These are phyloP conservation scores for Carex pumila DNA, from an alignment of 176 grass and related monocot species.

Conservation along the genomic window DNA sequence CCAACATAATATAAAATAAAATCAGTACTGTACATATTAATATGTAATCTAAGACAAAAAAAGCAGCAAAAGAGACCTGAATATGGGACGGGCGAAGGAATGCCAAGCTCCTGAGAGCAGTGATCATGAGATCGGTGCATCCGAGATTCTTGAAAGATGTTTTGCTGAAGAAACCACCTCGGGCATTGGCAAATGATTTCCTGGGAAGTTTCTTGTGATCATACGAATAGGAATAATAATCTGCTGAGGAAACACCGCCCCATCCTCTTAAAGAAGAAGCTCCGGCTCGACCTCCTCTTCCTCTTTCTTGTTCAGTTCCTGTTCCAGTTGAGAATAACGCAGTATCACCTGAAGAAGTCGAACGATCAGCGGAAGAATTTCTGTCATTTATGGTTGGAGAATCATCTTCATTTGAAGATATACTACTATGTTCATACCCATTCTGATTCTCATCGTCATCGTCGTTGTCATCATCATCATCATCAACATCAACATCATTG, in stretches of 20 bases:
- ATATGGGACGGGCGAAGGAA: constrained; percentile 83
- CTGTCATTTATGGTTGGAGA: background rate
- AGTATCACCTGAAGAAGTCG: background rate
- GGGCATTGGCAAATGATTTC: constrained; percentile 28
- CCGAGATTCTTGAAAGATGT: constrained; percentile 63
- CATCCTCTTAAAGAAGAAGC: constrained; percentile 33
- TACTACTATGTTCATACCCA: background rate
- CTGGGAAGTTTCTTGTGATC: constrained; percentile 9
- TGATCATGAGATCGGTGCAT: constrained; percentile 50
- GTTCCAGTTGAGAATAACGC: background rate
- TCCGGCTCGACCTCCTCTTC: background rate
- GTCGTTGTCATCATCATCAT: too few relatives aligned
- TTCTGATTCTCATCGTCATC: background rate
- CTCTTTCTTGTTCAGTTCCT: background rate
- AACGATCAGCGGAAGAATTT: background rate
- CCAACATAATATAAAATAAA: background rate
- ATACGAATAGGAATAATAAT: constrained; percentile 17
- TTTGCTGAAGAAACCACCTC: constrained; percentile 72
- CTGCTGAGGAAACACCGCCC: constrained; percentile 23
- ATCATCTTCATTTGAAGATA: background rate
- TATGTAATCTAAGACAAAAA: background rate
- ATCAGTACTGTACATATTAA: too few relatives aligned
- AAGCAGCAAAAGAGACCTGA: constrained; percentile 41
- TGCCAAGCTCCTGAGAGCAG: constrained; percentile 38
- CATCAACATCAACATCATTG: background rate